phyloP scores from a whole-genome alignment of 2,329 filamentous ascomycete species.

The Aspergillus felis region DNA sequence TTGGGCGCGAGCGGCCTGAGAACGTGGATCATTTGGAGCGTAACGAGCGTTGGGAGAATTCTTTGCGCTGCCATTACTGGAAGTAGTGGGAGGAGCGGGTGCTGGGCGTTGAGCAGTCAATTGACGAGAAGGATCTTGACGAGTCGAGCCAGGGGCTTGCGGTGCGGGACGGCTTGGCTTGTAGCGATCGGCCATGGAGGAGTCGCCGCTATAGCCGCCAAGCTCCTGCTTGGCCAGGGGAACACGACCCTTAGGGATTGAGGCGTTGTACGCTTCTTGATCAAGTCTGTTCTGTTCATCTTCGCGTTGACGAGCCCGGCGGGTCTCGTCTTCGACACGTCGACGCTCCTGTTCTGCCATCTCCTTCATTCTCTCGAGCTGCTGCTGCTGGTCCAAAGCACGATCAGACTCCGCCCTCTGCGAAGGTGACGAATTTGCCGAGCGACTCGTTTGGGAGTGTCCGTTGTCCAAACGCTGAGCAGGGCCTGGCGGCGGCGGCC shows the following conservation, averaged over 20 bases:
- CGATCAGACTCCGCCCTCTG: conserved; percentile 56
- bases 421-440: conserved; percentile 30
- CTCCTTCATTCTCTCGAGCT: conserved; percentile 49
- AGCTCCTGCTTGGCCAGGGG: conserved; percentile 88
- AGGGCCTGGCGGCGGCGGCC: conserved; percentile 57
- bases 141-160: conserved; percentile 61
- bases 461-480: conserved; percentile 44
- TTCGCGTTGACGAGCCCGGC: conserved; percentile 41
- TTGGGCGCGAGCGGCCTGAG: conserved; percentile 40
- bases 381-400: conserved; percentile 41
- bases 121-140: conserved; percentile 51
- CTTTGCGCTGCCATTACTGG: conserved; percentile 29
- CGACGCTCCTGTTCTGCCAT: conserved; percentile 54
- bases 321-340: conserved; percentile 51
- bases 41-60: conserved; percentile 34
- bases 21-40: conserved; percentile 29
- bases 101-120: conserved; percentile 74
- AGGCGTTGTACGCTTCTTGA: conserved; percentile 83
- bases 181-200: conserved; percentile 58
- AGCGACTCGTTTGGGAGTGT: conserved; percentile 35
- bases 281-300: conserved; percentile 68
- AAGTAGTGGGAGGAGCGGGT: conserved; percentile 63
- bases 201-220: conserved; percentile 61
- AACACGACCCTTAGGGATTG: conserved; percentile 73
- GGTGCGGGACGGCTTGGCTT: conserved; percentile 83